Base-by-base conservation (phyloP, 345 rosid species). In the Aethionema arabicum region DNA sequence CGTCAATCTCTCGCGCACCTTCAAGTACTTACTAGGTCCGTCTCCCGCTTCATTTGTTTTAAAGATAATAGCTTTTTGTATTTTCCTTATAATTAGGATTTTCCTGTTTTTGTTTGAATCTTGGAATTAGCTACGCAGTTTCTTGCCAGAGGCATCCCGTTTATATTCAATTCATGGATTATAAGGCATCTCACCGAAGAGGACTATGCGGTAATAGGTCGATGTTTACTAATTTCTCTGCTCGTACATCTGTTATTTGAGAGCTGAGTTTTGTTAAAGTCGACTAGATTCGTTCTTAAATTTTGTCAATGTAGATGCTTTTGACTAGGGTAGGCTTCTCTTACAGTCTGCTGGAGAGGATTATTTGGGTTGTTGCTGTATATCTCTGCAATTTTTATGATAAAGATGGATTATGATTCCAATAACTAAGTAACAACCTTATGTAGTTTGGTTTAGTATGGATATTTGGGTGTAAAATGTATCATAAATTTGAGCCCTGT, bases 71-170 rank as follows among this genome's bases (percentile, higher is more conserved):
- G 14, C 46, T 29, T 32, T 41, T 10, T 61, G 47, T 39, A 35
- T 6, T 56, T n/a, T 32, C 31, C 32, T 42, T 14, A 59, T 44
- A 14, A 53, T 48, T 44, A 7, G 13, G 2, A 37, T 51, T 32
- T 48, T 30, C 6, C 3, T 0, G 33, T 40, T 38, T 15, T 72
- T 32, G 31, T 48, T 49, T 12, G 44, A 12, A 49, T 32, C 46
- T 32, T 55, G 59, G 16, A 11, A 56, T 62, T 70, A 83, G 92
- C 88, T 61, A 85, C 98, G 2, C 96, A 88, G 80, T 77, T 90
- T 38, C 63, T 85, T 49, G 87, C 97, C 27, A 81, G 96, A 69
- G 93, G 93, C 72, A 89, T 89, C 55, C 93, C 98, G 0, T 92
- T 92, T 58, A 65, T 87, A 35, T 87, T 90, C 79, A 93, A 87